Evolutionary conservation across 2,329 filamentous ascomycete genomes (phyloP), one percentile per base, ranked within the genome.

Genomic region (Cadophora luteo-olivacea): DNA sequence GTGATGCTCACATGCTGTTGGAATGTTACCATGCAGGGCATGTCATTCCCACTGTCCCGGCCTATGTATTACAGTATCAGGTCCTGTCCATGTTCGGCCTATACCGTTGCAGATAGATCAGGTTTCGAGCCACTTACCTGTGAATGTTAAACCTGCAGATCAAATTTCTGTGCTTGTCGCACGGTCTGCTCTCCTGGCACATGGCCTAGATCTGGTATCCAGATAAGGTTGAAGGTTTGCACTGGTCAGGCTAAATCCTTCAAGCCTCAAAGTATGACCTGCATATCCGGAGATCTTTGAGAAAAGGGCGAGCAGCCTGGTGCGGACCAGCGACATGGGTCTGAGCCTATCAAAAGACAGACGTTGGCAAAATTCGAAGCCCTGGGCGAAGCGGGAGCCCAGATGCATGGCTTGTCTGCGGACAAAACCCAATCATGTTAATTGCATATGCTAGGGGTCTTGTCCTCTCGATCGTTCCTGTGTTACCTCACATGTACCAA

Each of bases 201-300:
- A 29, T 29, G 29, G 29, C 5, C 29, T 29, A 29, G 29, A 29
- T 29, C 29, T 29, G 29, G 29, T 29, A 5, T 36, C 24, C 25
- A 49, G 60, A 32, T 22, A 19, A 22, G 19, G n/a, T 22, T 24
- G 16, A 22, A 11, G 29, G 38, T 9, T 62, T 51, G 2, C 60
- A 33, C 25, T 49, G 38, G 41, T 33, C 25, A 51, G 41, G 60
- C 45, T 51, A 62, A 62, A 51, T 49, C 41, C 38, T 62, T 62
- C 60, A 62, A 49, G 24, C 60, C 24, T 61, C 55, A 24, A 48
- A 29, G 24, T 61, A 49, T 32, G 41, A 51, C 60, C 60, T 62
- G 60, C 60, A 62, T 32, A 24, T 48, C 55, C 55, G 6, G n/a
- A 14, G n/a, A 33, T 38, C 36, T 19, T 5, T 60, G 16, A 6